phyloP scores from a whole-genome alignment of 257 asterid species.

The Thymus mandschuricus region DNA sequence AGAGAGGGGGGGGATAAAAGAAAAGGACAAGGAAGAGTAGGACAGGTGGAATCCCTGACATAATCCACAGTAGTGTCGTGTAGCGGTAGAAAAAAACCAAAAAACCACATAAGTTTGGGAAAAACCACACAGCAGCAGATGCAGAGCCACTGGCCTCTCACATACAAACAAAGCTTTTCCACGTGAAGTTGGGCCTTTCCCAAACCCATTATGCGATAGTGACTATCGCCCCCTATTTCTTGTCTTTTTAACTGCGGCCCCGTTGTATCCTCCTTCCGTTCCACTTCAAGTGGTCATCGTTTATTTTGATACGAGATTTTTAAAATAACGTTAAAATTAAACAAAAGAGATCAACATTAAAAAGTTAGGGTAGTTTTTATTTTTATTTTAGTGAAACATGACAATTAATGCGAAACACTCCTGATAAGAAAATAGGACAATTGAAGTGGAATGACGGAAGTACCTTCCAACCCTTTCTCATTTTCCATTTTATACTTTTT shows the following conservation, averaged over 20 bases:
- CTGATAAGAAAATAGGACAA: no score
- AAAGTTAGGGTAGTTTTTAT: no score
- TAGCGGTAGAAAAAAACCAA: slow-evolving; percentile 35
- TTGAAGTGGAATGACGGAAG: no score
- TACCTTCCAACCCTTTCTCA: no score
- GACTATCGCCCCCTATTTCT: slow-evolving; percentile 41
- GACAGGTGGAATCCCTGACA: slow-evolving; percentile 63
- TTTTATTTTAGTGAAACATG: no score
- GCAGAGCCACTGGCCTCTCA: slow-evolving; percentile 37
- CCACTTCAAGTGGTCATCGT: no score
- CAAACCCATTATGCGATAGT: slow-evolving; percentile 33
- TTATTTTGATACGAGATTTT: no score
- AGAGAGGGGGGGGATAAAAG: neutral
- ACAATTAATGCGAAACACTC: no score
- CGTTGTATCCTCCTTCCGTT: no score
- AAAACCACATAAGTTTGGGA: slow-evolving; percentile 21
- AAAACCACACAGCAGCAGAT: slow-evolving; percentile 22
- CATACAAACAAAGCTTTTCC: slow-evolving; percentile 53
- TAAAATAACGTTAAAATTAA: no score
- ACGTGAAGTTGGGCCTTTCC: slow-evolving; percentile 78
- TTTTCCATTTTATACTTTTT: no score
- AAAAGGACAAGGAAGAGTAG: slow-evolving; percentile 36
- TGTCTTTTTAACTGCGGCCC: slow-evolving; percentile 25
- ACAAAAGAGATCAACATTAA: no score
- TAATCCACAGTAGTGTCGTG: slow-evolving; percentile 61